Conservation (phyloP, 495 filamentous ascomycete species). For the Aspergillus biplanus region DNA sequence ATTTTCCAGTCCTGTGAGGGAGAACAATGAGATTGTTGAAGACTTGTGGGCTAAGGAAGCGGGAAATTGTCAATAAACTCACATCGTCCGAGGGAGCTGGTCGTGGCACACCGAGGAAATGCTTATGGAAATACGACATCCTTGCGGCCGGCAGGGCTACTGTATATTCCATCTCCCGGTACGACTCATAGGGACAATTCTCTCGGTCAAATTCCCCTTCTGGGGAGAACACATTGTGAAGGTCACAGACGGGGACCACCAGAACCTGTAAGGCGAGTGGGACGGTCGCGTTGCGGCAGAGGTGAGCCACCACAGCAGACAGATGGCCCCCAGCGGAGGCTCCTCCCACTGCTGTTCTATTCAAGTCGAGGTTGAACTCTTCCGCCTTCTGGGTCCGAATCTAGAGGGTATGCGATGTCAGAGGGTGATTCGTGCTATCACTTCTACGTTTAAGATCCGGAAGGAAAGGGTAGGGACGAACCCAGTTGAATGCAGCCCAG, state of each 20-base stretch:
- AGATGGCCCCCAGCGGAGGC: conserved; percentile 45
- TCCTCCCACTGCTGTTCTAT: conserved; percentile 39
- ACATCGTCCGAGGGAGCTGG: conserved; percentile 37
- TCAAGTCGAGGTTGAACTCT: conserved; percentile 38
- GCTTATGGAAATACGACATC: conserved; percentile 45
- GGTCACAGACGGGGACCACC: conserved; percentile 41
- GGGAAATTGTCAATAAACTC: conserved; percentile 7
- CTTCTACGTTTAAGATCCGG: background rate
- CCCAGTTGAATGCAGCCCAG: conserved; percentile 49
- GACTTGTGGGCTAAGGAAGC: background rate
- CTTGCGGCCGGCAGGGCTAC: conserved; percentile 37
- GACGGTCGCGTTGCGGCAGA: conserved; percentile 41
- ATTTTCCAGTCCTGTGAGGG: conserved; percentile 41
- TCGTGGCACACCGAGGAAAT: conserved; percentile 42
- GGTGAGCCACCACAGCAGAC: conserved; percentile 40
- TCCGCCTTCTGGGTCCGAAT: conserved; percentile 36
- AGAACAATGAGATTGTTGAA: conserved; percentile 16
- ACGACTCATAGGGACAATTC: conserved; percentile 42
- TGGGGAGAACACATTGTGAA: conserved; percentile 38
- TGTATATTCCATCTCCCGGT: conserved; percentile 46
- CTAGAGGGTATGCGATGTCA: conserved; percentile 25
- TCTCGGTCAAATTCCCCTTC: conserved; percentile 41
- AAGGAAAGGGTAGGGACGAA: conserved; percentile 18
- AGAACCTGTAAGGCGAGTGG: conserved; percentile 40
- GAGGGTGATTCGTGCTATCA: background rate